Evolutionary conservation across 768 basidiomycete species (phyloP).

Genomic region (Glaciozyma martinii): DNA sequence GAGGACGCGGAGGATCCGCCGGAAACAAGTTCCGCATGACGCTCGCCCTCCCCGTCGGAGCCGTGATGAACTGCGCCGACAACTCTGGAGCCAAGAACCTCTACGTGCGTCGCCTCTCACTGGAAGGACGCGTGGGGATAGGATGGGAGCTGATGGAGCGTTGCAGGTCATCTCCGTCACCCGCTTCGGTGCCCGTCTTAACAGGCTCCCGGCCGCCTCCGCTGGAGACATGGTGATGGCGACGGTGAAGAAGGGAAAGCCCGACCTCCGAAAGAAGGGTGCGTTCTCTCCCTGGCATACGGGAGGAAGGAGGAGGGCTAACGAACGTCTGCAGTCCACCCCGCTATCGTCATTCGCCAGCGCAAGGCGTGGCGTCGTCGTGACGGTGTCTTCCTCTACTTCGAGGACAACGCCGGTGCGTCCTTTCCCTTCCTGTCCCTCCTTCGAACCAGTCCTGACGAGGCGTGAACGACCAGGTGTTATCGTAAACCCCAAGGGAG

Average conservation of each 20-base stretch:
- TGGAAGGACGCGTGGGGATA: neutral
- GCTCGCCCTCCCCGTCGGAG: conserved; percentile 72
- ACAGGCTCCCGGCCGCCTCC: conserved; percentile 82
- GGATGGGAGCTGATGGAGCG: neutral
- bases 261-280: conserved; percentile 99
- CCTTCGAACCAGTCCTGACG: neutral
- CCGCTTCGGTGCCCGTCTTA: conserved; percentile 89
- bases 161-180: conserved; percentile 74
- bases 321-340: conserved; percentile 61
- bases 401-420: conserved; percentile 38
- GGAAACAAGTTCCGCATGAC: conserved; percentile 95
- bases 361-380: conserved; percentile 96
- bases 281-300: conserved; percentile 40
- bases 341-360: conserved; percentile 90
- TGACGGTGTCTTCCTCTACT: conserved; percentile 97
- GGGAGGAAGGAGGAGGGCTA: too few species aligned
- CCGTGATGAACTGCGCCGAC: conserved; percentile 58
- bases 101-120: conserved; percentile 43
- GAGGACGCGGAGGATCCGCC: conserved; percentile 54
- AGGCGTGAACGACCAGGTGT: neutral
- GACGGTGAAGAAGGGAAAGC: conserved; percentile 99
- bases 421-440: neutral
- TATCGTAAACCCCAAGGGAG: conserved; percentile 40
- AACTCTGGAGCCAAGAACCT: conserved; percentile 98
- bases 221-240: conserved; percentile 81